phyloP scores from a whole-genome alignment of 2,329 filamentous ascomycete genomes.

The Trichoderma afroharzianum region DNA sequence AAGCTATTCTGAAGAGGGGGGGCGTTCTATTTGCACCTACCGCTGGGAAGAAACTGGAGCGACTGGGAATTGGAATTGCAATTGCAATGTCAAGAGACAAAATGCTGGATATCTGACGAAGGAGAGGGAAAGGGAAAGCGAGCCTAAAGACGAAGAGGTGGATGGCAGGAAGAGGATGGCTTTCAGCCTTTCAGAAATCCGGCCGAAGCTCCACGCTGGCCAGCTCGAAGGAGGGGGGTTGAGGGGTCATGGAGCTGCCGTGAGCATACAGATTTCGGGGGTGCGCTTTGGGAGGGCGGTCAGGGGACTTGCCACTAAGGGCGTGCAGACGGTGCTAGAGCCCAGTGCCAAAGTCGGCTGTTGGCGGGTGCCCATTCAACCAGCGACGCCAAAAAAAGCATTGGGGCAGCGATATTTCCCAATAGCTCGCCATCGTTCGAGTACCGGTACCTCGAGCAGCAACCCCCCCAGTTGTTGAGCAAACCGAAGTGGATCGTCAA shows the following conservation, averaged over 20 bases:
- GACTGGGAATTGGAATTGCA: conserved; percentile 5
- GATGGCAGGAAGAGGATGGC: conserved; percentile 18
- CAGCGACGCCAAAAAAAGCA: not conserved
- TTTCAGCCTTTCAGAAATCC: conserved; percentile 24
- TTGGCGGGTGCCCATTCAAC: not conserved
- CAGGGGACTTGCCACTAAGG: conserved; percentile 10
- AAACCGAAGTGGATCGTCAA: conserved; percentile 15
- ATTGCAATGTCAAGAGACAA: conserved; percentile 13
- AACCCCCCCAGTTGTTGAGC: conserved; percentile 16
- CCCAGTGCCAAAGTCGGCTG: not conserved
- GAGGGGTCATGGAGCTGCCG: conserved; percentile 12
- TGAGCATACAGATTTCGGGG: conserved; percentile 1
- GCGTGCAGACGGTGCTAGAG: not conserved
- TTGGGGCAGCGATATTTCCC: conserved; percentile 6
- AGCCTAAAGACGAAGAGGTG: conserved; percentile 13
- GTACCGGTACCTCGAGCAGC: conserved; percentile 14
- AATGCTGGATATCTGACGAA: conserved; percentile 9
- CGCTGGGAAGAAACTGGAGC: not conserved
- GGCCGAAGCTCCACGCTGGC: conserved; percentile 22
- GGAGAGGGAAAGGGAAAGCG: conserved; percentile 12
- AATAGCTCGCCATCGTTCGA: not conserved
- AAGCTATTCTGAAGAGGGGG: conserved; percentile 1
- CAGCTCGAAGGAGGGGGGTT: conserved; percentile 13
- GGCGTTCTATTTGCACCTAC: conserved; percentile 7
- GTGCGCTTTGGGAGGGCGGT: conserved; percentile 16